Conservation (phyloP, 805 yeast genomes). For the Osmozyma mogii region DNA sequence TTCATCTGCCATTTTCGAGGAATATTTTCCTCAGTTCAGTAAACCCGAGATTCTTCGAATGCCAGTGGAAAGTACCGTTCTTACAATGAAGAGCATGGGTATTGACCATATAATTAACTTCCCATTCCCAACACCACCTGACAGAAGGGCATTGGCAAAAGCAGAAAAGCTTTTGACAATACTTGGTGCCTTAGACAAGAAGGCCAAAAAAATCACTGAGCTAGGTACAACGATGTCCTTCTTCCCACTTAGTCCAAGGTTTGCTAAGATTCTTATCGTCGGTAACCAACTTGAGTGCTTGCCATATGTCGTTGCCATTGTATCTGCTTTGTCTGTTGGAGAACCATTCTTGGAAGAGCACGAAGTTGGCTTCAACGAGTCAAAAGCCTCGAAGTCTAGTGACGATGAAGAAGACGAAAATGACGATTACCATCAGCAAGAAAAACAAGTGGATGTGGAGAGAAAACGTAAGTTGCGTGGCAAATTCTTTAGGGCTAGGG, state of each 20-base stretch:
- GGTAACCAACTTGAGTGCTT: conserved; percentile 84
- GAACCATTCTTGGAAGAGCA: conserved; percentile 76
- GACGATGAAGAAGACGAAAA: conserved; percentile 33
- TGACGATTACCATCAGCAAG: conserved; percentile 27
- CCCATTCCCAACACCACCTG: conserved; percentile 96
- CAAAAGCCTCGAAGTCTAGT: conserved; percentile 16
- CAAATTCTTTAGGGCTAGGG: conserved; percentile 51
- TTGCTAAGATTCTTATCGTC: conserved; percentile 78
- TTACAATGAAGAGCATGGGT: conserved; percentile 96
- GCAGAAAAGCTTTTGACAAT: conserved; percentile 64
- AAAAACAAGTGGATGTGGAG: conserved; percentile 31
- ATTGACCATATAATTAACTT: conserved; percentile 83
- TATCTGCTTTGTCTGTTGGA: conserved; percentile 88
- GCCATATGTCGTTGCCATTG: conserved; percentile 84
- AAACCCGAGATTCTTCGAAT: conserved; percentile 86
- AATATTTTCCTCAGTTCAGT: conserved; percentile 74
- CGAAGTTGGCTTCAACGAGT: conserved; percentile 51
- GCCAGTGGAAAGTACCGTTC: conserved; percentile 95
- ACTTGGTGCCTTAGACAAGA: conserved; percentile 67
- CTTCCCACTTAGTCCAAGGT: conserved; percentile 92
- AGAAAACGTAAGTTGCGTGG: conserved; percentile 35
- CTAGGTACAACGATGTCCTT: conserved; percentile 80
- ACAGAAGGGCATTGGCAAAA: conserved; percentile 44
- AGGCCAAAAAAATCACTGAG: conserved; percentile 52
- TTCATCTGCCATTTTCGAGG: conserved; percentile 90